Percentiles rank a stretch among this genome's conserved stretches.
Evolutionary conservation across 176 grass and related monocot genomes (phyloP).

Genomic region (Dactylis glomerata): DNA sequence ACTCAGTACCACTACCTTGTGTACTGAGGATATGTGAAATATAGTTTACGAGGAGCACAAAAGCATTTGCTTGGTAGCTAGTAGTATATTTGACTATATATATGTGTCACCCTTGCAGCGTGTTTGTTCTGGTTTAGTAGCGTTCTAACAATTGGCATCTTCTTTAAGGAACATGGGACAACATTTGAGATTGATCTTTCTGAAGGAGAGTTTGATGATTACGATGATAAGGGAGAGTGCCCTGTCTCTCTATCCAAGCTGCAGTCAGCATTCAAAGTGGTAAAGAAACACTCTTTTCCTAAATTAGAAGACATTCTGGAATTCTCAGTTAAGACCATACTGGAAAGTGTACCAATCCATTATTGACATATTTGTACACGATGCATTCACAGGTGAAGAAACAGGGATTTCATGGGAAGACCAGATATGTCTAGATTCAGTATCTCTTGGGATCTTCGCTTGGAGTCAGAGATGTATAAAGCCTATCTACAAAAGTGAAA

Average conservation of each 20-base stretch:
- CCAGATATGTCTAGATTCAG: slow-evolving; percentile 28
- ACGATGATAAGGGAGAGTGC: slow-evolving; percentile 83
- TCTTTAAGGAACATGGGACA: slow-evolving; percentile 52
- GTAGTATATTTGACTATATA: slow-evolving; percentile 10
- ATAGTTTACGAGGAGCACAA: neutral
- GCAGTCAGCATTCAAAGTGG: slow-evolving; percentile 79
- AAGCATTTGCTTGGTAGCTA: neutral
- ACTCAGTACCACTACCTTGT: neutral
- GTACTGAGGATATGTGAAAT: neutral
- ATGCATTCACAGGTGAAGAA: slow-evolving; percentile 45
- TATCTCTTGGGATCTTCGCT: neutral
- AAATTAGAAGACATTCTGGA: neutral
- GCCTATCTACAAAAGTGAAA: neutral
- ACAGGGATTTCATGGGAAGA: slow-evolving; percentile 26
- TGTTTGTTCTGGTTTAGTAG: neutral
- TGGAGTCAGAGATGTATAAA: slow-evolving; percentile 32
- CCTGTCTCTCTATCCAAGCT: slow-evolving; percentile 75
- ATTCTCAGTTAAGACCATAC: neutral
- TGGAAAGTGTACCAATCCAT: neutral
- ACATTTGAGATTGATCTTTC: slow-evolving; percentile 79
- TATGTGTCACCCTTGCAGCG: neutral
- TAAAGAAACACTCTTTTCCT: slow-evolving; percentile 28
- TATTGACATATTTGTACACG: slow-evolving; percentile 13
- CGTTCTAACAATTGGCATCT: slow-evolving; percentile 12
- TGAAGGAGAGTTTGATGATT: slow-evolving; percentile 82